Evolutionary conservation across 2,329 filamentous ascomycete species (phyloP).

Genomic region (Aspergillus thermomutatus): DNA sequence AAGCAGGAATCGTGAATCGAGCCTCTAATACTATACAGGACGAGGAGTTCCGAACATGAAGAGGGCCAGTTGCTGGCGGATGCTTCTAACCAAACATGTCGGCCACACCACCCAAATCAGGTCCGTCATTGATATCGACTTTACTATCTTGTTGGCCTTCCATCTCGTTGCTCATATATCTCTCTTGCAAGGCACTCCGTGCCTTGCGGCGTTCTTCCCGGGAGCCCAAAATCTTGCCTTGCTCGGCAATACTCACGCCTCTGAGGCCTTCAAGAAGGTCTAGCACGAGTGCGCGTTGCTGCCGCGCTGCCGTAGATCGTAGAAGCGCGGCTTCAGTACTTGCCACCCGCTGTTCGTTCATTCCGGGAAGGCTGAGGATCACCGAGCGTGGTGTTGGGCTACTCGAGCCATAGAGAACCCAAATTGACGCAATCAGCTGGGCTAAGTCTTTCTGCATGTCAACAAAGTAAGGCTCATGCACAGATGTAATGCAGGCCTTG

Average conservation of each 20-base stretch:
- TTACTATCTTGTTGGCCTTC: slow-evolving; percentile 39
- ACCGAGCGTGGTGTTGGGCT: slow-evolving; percentile 71
- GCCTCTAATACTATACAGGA: slow-evolving; percentile 18
- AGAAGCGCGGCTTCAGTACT: slow-evolving; percentile 59
- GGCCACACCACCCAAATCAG: slow-evolving; percentile 51
- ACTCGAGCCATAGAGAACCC: slow-evolving; percentile 68
- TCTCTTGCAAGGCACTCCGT: slow-evolving; percentile 40
- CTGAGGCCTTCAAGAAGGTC: slow-evolving; percentile 82
- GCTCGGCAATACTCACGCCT: slow-evolving; percentile 88
- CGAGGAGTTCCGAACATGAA: not conserved
- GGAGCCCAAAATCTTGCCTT: slow-evolving; percentile 68
- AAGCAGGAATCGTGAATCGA: not conserved
- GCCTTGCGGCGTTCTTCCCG: slow-evolving; percentile 41
- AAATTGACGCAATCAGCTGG: slow-evolving; percentile 78
- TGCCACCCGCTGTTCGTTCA: slow-evolving; percentile 66
- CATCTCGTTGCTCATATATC: slow-evolving; percentile 45
- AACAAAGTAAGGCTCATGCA: slow-evolving; percentile 95
- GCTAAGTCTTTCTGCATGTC: slow-evolving; percentile 93
- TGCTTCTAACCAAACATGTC: slow-evolving; percentile 49
- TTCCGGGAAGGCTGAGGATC: slow-evolving; percentile 74
- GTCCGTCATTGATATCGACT: slow-evolving; percentile 45
- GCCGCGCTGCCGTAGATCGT: slow-evolving; percentile 58
- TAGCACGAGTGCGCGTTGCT: slow-evolving; percentile 76
- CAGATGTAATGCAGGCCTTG: slow-evolving; percentile 81
- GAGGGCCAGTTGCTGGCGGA: not conserved